phyloP scores from a whole-genome alignment of 192 early-diverging fungal species.

The Backusella tuberculispora region DNA sequence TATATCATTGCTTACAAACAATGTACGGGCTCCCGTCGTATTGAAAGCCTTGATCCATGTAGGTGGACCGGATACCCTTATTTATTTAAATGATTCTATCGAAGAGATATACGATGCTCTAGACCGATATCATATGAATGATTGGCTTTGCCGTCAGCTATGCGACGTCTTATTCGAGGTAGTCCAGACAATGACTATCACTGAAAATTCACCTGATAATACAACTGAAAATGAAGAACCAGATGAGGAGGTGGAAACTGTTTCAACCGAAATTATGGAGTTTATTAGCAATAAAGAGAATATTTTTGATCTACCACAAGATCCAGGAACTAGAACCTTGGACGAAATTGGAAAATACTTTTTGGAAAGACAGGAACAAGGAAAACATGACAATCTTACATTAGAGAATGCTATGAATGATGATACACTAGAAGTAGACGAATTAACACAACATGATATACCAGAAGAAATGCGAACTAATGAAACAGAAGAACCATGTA shows the following conservation, averaged over 20 bases:
- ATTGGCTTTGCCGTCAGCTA: conserved; percentile 43
- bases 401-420: neutral
- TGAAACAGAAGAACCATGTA: conserved; percentile 21
- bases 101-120: conserved; percentile 61
- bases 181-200: conserved; percentile 14
- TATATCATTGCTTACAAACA: conserved; percentile 39
- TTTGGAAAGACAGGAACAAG: conserved; percentile 36
- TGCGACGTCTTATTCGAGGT: conserved; percentile 34
- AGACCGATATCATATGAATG: conserved; percentile 53
- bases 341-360: conserved; percentile 52
- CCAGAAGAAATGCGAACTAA: conserved; percentile 9
- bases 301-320: neutral
- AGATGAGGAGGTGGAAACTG: neutral
- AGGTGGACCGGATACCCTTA: conserved; percentile 44
- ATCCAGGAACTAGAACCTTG: conserved; percentile 21
- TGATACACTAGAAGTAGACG: conserved; percentile 4
- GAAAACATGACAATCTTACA: conserved; percentile 18
- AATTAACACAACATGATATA: conserved; percentile 5
- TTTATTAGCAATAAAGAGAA: conserved; percentile 11
- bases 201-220: neutral
- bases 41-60: conserved; percentile 53
- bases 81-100: conserved; percentile 56
- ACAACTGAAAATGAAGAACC: neutral
- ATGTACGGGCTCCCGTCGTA: conserved; percentile 55
- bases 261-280: neutral